Evolutionary conservation across 2,329 filamentous ascomycete species (phyloP).

Genomic region (Cucurbitaria berberidis): DNA sequence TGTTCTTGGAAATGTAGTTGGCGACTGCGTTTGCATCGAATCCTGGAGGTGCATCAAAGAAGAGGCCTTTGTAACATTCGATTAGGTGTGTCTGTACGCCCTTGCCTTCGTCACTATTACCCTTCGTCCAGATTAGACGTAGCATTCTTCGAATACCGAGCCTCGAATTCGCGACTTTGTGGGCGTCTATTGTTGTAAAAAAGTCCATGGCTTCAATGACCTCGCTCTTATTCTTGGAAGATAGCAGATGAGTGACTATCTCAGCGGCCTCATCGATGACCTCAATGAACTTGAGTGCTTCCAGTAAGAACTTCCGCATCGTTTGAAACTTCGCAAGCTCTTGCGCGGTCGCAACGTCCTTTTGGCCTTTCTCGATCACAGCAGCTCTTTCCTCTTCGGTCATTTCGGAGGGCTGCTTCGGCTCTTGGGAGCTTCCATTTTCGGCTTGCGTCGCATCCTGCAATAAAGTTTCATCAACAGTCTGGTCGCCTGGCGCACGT

Average conservation of each 20-base stretch:
- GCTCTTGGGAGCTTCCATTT: slow-evolving; percentile 36
- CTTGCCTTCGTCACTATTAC: slow-evolving; percentile 98
- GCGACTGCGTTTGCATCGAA: slow-evolving; percentile 89
- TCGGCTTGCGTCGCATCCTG: slow-evolving; percentile 88
- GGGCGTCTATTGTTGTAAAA: slow-evolving; percentile 92
- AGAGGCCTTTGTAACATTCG: slow-evolving; percentile 93
- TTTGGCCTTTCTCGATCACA: slow-evolving; percentile 77
- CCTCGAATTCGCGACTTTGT: slow-evolving; percentile 93
- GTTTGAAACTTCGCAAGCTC: slow-evolving; percentile 86
- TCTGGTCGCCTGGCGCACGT: slow-evolving; percentile 66
- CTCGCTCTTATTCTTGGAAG: slow-evolving; percentile 96
- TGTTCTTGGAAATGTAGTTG: slow-evolving; percentile 95
- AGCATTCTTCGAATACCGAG: slow-evolving; percentile 94
- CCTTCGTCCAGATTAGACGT: slow-evolving; percentile 97
- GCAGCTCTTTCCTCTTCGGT: slow-evolving; percentile 78
- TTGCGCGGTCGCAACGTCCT: slow-evolving; percentile 88
- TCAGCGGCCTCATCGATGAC: slow-evolving; percentile 83
- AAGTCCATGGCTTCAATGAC: slow-evolving; percentile 99
- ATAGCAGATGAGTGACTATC: slow-evolving; percentile 83
- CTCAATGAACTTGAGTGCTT: slow-evolving; percentile 92
- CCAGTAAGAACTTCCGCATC: slow-evolving; percentile 88
- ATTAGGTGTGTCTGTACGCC: slow-evolving; percentile 96
- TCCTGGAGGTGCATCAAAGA: slow-evolving; percentile 91
- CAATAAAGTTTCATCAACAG: slow-evolving; percentile 77
- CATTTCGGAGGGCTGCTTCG: slow-evolving; percentile 68